These are phyloP conservation scores for Oxalis stricta DNA, from an alignment of 441 rosid species.

Conservation along the genomic window DNA sequence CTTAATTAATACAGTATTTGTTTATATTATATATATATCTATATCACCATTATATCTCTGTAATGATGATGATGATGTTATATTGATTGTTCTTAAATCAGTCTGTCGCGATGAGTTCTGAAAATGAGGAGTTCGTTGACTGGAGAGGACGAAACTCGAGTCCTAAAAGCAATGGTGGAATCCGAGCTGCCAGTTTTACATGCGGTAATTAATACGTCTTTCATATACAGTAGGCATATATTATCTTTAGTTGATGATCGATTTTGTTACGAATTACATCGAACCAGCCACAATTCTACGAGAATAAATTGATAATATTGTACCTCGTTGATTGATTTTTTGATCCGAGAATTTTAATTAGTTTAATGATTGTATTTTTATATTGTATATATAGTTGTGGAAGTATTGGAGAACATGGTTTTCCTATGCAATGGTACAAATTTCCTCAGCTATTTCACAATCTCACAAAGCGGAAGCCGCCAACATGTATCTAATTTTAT, in stretches of 20 bases:
- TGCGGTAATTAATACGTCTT: constrained; percentile 20
- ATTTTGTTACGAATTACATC: too few species aligned
- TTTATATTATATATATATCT: neutral
- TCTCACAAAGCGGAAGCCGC: constrained; percentile 41
- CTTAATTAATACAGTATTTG: too few species aligned
- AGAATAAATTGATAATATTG: too few species aligned
- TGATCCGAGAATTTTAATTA: too few species aligned
- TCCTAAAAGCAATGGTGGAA: constrained; percentile 32
- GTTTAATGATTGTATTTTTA: too few species aligned
- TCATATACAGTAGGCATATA: neutral
- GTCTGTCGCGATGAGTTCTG: constrained; percentile 9
- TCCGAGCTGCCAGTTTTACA: constrained; percentile 25
- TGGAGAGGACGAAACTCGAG: constrained; percentile 35
- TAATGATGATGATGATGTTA: neutral
- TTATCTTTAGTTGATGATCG: neutral
- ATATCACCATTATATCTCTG: neutral
- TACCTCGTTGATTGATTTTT: too few species aligned
- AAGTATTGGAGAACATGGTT: constrained; percentile 48
- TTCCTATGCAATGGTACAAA: constrained; percentile 38
- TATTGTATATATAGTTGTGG: constrained; percentile 24
- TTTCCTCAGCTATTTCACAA: constrained; percentile 30
- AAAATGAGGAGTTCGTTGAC: constrained; percentile 19
- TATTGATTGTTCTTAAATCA: neutral
- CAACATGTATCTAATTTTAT: constrained; percentile 46
- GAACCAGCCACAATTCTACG: too few species aligned